Evolutionary conservation across 1,284 basidiomycete genomes (phyloP).

Genomic region (Boletus semigastroideus): DNA sequence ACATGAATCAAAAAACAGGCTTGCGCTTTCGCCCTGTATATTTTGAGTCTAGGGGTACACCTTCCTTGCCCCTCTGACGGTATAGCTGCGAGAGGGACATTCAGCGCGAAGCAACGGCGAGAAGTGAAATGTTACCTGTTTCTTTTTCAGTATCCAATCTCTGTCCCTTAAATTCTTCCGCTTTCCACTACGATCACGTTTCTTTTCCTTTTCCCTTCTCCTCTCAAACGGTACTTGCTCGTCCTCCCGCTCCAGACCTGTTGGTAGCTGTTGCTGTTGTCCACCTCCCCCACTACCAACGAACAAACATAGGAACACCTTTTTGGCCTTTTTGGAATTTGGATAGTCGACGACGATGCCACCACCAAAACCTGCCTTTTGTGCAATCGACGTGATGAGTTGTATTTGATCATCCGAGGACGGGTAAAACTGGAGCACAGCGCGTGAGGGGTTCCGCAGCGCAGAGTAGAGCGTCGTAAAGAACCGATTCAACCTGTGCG

Average conservation of each 20-base stretch:
- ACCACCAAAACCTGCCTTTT: conserved; percentile 95
- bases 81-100: conserved; percentile 54
- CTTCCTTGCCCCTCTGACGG: conserved; percentile 77
- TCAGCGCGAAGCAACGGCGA: neutral
- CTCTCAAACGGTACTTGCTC: conserved; percentile 64
- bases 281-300: conserved; percentile 69
- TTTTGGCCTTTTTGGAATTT: conserved; percentile 91
- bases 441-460: conserved; percentile 89
- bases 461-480: conserved; percentile 96
- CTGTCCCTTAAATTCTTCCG: conserved; percentile 65
- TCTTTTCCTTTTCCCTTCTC: conserved; percentile 59
- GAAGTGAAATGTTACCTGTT: conserved; percentile 55
- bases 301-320: conserved; percentile 88
- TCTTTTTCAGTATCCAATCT: conserved; percentile 85
- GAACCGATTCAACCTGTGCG: conserved; percentile 89
- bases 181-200: conserved; percentile 57
- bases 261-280: conserved; percentile 63
- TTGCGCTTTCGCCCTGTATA: conserved; percentile 78
- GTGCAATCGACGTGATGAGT: conserved; percentile 91
- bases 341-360: conserved; percentile 97
- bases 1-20: conserved; percentile 53
- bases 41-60: conserved; percentile 78
- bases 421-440: conserved; percentile 95
- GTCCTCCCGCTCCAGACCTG: conserved; percentile 71
- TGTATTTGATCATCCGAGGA: conserved; percentile 94